A percentile compares a stretch with the other conserved stretches of the same genome.
Conservation (phyloP, 208 protist species). For the Leishmania martiniquensis region DNA sequence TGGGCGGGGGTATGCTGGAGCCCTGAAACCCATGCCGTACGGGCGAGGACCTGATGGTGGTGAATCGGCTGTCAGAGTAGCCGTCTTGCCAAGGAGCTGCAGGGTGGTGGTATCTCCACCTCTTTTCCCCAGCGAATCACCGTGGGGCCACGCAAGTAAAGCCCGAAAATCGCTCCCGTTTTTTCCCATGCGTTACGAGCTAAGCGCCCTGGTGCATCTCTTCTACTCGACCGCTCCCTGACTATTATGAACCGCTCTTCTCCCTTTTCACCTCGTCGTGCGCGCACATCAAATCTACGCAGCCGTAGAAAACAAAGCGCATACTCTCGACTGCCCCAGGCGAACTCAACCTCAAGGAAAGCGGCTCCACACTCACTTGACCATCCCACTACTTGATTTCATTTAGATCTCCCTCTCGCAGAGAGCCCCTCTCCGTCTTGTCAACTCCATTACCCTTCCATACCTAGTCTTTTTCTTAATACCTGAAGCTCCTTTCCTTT, state of each 20-base stretch:
- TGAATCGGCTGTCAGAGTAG: neutral
- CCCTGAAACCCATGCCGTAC: neutral
- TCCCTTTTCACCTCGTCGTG: neutral
- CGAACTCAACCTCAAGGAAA: slow-evolving; percentile 1
- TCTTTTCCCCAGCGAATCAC: neutral
- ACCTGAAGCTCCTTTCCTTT: neutral
- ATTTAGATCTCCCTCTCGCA: slow-evolving; percentile 10
- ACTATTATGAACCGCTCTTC: neutral
- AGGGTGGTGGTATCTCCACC: neutral
- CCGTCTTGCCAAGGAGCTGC: neutral
- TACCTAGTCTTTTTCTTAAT: neutral
- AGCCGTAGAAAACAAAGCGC: slow-evolving; percentile 4
- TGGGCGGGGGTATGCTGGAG: neutral
- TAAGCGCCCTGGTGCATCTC: neutral
- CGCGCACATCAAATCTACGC: neutral
- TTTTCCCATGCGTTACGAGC: neutral
- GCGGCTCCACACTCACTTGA: neutral
- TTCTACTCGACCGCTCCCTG: neutral
- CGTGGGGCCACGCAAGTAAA: neutral
- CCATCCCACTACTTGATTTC: neutral
- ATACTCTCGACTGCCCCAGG: neutral
- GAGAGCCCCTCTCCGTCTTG: slow-evolving; percentile 3
- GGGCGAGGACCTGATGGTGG: neutral
- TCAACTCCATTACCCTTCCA: slow-evolving; percentile 3
- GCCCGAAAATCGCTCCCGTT: neutral